Evolutionary conservation across 805 yeast genomes (phyloP).

Genomic region (Candida taoyuanica): DNA sequence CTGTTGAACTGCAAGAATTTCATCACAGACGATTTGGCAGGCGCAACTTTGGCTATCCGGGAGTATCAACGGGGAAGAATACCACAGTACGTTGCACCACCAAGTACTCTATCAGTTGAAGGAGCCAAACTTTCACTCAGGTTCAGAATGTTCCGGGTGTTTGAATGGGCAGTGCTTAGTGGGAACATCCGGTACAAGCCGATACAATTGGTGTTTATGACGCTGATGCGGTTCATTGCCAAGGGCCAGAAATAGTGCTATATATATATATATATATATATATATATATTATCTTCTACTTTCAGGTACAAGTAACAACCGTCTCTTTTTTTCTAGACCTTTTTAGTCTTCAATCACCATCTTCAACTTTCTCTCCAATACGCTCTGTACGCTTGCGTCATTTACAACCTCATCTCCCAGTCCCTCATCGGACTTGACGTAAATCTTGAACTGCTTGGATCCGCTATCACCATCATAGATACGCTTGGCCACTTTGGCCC

Average conservation of each 20-base stretch:
- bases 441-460: constrained; percentile 32
- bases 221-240: constrained; percentile 5
- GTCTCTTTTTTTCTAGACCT: too few species aligned
- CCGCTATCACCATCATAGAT: constrained; percentile 34
- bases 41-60: constrained; percentile 11
- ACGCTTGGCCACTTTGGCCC: constrained; percentile 47
- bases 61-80: constrained; percentile 7
- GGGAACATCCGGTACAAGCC: constrained; percentile 11
- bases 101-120: constrained; percentile 8
- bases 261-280: too few species aligned
- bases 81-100: constrained; percentile 1
- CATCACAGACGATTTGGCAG: constrained; percentile 37
- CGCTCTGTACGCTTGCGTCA: constrained; percentile 31
- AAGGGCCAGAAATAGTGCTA: constrained; percentile 11
- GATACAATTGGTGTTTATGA: constrained; percentile 6
- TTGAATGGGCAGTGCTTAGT: constrained; percentile 19
- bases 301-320: too few species aligned
- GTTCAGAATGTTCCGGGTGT: constrained; percentile 17
- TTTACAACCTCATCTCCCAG: constrained; percentile 31
- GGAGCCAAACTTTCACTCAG: constrained; percentile 4
- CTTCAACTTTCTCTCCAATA: constrained; percentile 33
- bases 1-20: constrained; percentile 34
- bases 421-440: constrained; percentile 29
- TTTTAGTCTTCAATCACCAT: constrained; percentile 33
- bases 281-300: too few species aligned